Percentiles rank a stretch among this genome's conserved stretches.
Conservation (phyloP, 192 early-diverging fungal genomes). For the Rhizoclosmatium sp. region DNA sequence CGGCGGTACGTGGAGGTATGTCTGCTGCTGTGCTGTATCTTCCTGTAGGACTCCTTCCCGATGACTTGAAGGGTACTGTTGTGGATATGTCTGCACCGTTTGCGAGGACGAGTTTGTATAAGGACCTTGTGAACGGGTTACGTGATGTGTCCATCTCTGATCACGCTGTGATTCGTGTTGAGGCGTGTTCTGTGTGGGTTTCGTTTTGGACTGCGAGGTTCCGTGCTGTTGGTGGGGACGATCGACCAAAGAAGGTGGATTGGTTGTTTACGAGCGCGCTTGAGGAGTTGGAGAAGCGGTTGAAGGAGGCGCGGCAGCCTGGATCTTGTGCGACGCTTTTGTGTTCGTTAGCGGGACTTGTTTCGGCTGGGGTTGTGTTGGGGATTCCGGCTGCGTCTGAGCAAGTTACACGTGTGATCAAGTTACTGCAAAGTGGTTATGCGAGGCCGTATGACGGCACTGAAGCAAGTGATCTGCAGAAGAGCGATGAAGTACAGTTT, state of each 20-base stretch:
- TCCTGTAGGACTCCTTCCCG: neutral
- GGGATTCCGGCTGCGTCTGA: conserved; percentile 11
- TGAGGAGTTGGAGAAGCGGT: conserved; percentile 21
- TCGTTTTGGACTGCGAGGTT: conserved; percentile 18
- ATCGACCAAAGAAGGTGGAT: neutral
- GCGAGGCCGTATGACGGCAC: neutral
- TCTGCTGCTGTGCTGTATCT: neutral
- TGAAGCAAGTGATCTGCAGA: conserved; percentile 3
- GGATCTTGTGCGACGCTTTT: conserved; percentile 7
- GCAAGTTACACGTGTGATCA: conserved; percentile 2
- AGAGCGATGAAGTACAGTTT: conserved; percentile 35
- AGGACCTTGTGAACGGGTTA: conserved; percentile 29
- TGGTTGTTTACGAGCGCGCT: conserved; percentile 4
- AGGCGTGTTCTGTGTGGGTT: neutral
- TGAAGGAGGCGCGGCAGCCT: conserved; percentile 15
- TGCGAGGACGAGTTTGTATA: neutral
- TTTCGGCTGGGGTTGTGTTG: conserved; percentile 5
- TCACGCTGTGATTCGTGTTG: conserved; percentile 8
- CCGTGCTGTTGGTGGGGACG: neutral
- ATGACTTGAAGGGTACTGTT: neutral
- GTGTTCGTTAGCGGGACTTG: neutral
- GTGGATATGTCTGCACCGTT: neutral
- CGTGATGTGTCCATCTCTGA: conserved; percentile 19
- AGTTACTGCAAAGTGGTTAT: neutral
- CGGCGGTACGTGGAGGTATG: conserved; percentile 1